Evolutionary conservation across 169 alveolate species (phyloP), one percentile per base, ranked within the genome.

Genomic region (Amoebophrya sp.): DNA sequence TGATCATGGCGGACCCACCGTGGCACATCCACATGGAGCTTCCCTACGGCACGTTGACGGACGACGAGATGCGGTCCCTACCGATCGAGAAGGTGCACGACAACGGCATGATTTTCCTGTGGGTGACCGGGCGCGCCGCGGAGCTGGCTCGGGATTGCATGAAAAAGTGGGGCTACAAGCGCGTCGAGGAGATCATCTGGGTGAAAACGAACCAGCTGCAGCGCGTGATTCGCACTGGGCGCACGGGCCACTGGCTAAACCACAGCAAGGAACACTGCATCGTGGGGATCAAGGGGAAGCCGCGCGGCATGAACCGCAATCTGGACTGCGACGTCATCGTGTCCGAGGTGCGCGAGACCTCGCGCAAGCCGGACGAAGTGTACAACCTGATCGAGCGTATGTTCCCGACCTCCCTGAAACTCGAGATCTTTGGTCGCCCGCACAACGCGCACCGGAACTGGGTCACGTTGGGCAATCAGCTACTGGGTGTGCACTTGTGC

Each of bases 1-100:
- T 97, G 18, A 97, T 98, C 55, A 97, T 97, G 98, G 99, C 99
- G 38, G 99, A 98, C 92, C 99, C 99, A 0, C 99, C 99, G 18
- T 98, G 99, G 99, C 98, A 97, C 93, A 98, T 98, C 77, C 99
- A 98, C 96, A 98, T 98, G 99, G 98, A 97, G 94, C 94, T 98
- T 90, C 99, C 98, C 0, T 97, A 97, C 92, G 99, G 98, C 40
- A 98, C 98, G 2, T 94, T 98, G 95, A 96, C 97, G 89, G 99
- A 98, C 92, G 97, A 97, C 39, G 99, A 96, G 93, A 97, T 98
- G 98, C 95, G 95, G 90, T 95, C 94, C 92, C 94, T 97, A 91
- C 94, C 97, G 90, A 91, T 94, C 40, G 96, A 95, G 92, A 93
- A 96, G 94, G 95, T 98, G 89, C 98, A 98, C 89, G 97, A 96